These are phyloP conservation scores for Perkinsus chesapeaki DNA, from an alignment of 169 alveolate species.

Conservation along the genomic window DNA sequence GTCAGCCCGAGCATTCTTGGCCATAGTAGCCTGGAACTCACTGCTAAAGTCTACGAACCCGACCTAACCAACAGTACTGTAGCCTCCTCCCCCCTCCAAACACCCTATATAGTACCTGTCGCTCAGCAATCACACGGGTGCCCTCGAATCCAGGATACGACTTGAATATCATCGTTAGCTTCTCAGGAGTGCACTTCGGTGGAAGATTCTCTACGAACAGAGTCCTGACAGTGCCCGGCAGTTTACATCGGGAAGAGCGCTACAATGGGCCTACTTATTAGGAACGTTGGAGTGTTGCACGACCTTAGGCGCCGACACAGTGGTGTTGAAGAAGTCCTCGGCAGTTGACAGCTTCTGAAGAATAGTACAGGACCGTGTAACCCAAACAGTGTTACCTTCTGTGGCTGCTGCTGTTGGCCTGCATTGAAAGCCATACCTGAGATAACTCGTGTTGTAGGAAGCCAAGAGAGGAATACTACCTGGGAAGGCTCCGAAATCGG, in stretches of 20 bases:
- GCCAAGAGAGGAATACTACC: neutral
- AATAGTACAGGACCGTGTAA: too few species aligned
- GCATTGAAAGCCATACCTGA: neutral
- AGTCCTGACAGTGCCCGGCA: neutral
- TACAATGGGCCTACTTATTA: neutral
- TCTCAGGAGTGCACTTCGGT: neutral
- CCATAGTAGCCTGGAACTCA: slow-evolving; percentile 1
- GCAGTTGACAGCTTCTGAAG: neutral
- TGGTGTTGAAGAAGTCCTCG: neutral
- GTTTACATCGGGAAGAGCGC: neutral
- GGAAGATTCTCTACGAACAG: neutral
- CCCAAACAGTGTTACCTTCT: too few species aligned
- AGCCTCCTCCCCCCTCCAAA: neutral
- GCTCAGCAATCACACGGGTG: neutral
- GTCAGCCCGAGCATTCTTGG: neutral
- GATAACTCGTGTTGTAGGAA: neutral
- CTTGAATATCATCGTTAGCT: neutral
- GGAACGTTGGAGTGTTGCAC: neutral
- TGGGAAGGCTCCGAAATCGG: neutral
- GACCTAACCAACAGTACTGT: neutral
- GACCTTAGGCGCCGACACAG: neutral
- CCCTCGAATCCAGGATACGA: neutral
- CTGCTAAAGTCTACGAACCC: neutral
- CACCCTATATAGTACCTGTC: neutral
- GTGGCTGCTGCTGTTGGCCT: neutral